These are phyloP conservation scores for Obba rivulosa DNA, from an alignment of 768 basidiomycete genomes.

Conservation along the genomic window DNA sequence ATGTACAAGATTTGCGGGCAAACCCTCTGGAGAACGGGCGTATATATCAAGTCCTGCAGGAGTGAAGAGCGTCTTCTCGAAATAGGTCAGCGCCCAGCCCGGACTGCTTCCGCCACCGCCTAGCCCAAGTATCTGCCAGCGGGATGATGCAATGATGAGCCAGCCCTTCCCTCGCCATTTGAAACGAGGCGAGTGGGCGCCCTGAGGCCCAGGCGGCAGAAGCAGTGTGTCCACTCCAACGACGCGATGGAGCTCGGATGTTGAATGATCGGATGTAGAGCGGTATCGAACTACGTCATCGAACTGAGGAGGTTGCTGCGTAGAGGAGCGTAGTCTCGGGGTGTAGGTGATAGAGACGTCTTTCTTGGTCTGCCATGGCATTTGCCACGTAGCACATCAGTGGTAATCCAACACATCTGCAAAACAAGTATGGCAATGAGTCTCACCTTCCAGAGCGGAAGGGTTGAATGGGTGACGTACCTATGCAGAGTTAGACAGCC, in stretches of 20 bases:
- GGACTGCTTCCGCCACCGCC: constrained; percentile 1
- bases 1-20: constrained; percentile 10
- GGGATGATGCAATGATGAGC: constrained; percentile 30
- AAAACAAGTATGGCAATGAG: not conserved
- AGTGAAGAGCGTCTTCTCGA: constrained; percentile 39
- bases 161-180: constrained; percentile 35
- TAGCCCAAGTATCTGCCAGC: constrained; percentile 37
- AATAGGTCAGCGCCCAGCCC: constrained; percentile 28
- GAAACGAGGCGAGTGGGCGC: constrained; percentile 15
- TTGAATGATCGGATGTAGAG: constrained; percentile 17
- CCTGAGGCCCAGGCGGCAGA: not conserved
- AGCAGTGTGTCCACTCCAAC: constrained; percentile 23
- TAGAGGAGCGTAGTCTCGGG: constrained; percentile 8
- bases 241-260: constrained; percentile 23
- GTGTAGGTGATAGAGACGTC: constrained; percentile 38
- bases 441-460: constrained; percentile 39
- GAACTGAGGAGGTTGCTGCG: constrained; percentile 18
- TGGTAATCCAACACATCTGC: not conserved
- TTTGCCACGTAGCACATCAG: not conserved
- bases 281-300: constrained; percentile 33
- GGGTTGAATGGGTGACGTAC: constrained; percentile 34
- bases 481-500: constrained; percentile 7
- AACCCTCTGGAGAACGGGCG: constrained; percentile 11
- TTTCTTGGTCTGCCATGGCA: constrained; percentile 22
- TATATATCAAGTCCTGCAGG: constrained; percentile 40